A percentile compares a stretch with the other conserved stretches of the same genome.
Conservation (phyloP, 306 rosid genomes). For the Rosa multiflora region DNA sequence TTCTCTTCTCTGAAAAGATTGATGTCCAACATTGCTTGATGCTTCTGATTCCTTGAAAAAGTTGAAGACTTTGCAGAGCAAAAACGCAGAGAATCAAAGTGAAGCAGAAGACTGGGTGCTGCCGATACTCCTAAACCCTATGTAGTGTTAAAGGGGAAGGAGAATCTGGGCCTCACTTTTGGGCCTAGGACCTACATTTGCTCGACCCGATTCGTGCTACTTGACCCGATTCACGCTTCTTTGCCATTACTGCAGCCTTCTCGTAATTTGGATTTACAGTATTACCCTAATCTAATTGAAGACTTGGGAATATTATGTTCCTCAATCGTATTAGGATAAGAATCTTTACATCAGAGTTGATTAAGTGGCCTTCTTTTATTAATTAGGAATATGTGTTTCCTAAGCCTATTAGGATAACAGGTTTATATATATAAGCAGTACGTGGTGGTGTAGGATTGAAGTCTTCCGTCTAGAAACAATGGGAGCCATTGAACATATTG, state of each 20-base stretch:
- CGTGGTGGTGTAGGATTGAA: too few species aligned
- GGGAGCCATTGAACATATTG: background rate
- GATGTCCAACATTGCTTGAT: conserved; percentile 64
- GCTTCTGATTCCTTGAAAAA: background rate
- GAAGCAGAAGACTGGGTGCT: background rate
- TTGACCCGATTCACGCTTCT: too few species aligned
- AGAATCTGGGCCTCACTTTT: background rate
- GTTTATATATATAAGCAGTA: too few species aligned
- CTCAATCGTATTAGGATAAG: too few species aligned
- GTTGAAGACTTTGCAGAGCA: background rate
- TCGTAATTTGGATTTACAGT: too few species aligned
- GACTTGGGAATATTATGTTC: too few species aligned
- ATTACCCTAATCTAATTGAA: too few species aligned
- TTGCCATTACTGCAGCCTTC: too few species aligned
- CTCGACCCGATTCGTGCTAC: background rate
- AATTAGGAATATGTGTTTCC: background rate
- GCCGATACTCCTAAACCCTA: background rate
- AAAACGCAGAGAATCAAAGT: background rate
- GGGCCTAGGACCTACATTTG: background rate
- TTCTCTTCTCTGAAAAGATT: conserved; percentile 85
- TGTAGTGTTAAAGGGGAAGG: background rate
- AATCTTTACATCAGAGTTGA: too few species aligned
- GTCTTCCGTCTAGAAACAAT: background rate
- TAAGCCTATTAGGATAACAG: background rate
- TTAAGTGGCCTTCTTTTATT: too few species aligned